Percentiles rank a stretch among this genome's conserved stretches.
Conservation (phyloP, 73 alveolate species). For the Vitrella brassicaformis region DNA sequence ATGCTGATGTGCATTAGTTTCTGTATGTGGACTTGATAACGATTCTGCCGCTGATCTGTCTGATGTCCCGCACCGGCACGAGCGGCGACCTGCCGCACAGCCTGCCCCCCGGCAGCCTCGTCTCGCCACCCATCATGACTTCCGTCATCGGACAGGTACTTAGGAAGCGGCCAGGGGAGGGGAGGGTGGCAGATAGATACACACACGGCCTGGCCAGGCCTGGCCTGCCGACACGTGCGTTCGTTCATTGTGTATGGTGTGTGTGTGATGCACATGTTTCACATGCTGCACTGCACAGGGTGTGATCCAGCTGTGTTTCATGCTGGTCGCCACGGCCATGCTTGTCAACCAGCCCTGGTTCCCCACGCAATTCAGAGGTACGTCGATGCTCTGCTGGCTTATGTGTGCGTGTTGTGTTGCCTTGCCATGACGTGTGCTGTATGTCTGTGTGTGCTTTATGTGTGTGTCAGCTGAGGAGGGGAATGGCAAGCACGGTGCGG, state of each 20-base stretch:
- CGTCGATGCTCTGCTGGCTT: background rate
- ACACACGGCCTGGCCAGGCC: no score
- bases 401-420: background rate
- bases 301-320: no score
- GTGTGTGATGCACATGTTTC: no score
- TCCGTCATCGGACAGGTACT: constrained; percentile 59
- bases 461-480: background rate
- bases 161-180: background rate
- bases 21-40: constrained; percentile 71
- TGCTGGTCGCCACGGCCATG: no score
- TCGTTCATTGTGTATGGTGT: no score
- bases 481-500: background rate
- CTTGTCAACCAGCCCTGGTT: background rate
- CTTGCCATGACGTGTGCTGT: background rate
- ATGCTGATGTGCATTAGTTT: background rate
- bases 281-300: no score
- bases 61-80: constrained; percentile 83
- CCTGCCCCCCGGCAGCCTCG: constrained; percentile 69
- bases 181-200: background rate
- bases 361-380: background rate
- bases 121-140: constrained; percentile 66
- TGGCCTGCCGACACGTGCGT: no score
- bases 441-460: background rate
- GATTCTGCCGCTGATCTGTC: constrained; percentile 72
- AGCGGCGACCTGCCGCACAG: constrained; percentile 59